Base-by-base conservation (phyloP, 352 stramenopile species). In the Phytophthora palmivora region DNA sequence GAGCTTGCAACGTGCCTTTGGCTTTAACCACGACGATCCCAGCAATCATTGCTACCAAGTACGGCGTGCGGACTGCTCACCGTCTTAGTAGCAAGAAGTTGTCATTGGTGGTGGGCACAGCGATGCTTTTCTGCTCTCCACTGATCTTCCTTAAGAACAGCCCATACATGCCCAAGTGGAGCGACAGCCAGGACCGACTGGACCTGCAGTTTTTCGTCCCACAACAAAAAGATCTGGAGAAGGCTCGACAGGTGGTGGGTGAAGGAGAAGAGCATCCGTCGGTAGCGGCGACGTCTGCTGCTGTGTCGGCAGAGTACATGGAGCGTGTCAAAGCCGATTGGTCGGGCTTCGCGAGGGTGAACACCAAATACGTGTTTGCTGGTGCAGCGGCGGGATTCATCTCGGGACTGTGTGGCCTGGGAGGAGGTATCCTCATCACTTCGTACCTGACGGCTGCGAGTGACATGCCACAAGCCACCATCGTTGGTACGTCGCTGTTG, bases 91-190 rank as follows among this genome's bases (percentile, higher is more conserved):
- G 84, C 72, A 89, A 91, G 53, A 76, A 75, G 10, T 61, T 95
- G 21, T 91, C 84, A 42, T 57, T 92, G 12, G 82, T 95, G 15
- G 87, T 94, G 4, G 84, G 87, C 37, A 61, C 74, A 19, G 84
- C 85, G n/a, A 94, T 95, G 87, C 71, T 95, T 8, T 15, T 81
- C 11, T 89, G 77, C 49, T 85, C 86, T 21, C 87, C 87, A 22
- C 68, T 95, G 14, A 93, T 95, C 59, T 85, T 90, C 30, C 78
- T 95, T 50, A 95, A 95, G 70, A 88, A 94, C 45, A 89, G 75
- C 44, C 38, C 63, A 15, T 81, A 91, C 70, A 85, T 94, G 57
- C 84, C 84, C 36, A 92, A 92, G 60, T 91, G 79, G 64, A 92
- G 68, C 47, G 69, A 75, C 24, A 43, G 62, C 30, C 56, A 78